These are phyloP conservation scores for Hypoxylon trugodes DNA, from an alignment of 495 filamentous ascomycete species.

Conservation along the genomic window DNA sequence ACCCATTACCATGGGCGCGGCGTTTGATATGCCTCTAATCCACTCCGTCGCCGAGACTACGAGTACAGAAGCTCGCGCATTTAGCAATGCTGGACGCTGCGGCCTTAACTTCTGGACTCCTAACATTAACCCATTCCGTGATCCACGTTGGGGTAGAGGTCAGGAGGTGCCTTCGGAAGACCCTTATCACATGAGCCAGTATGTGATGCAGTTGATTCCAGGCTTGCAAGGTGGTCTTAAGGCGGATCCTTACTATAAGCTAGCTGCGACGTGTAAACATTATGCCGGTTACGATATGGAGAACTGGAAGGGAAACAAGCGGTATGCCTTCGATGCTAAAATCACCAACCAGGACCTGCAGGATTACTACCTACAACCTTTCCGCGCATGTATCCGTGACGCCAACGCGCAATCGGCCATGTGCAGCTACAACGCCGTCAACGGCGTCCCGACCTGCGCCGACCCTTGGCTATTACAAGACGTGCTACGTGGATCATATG, in stretches of 20 bases:
- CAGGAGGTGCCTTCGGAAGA: conserved; percentile 72
- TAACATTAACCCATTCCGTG: conserved; percentile 70
- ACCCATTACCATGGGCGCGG: conserved; percentile 67
- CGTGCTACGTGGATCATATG: conserved; percentile 63
- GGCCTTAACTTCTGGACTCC: conserved; percentile 69
- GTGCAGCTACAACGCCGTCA: conserved; percentile 70
- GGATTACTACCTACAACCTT: conserved; percentile 64
- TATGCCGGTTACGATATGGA: conserved; percentile 72
- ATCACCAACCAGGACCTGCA: conserved; percentile 64
- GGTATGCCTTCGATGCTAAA: conserved; percentile 64
- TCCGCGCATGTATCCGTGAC: conserved; percentile 61
- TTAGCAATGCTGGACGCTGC: conserved; percentile 64
- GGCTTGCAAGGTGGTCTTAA: conserved; percentile 65
- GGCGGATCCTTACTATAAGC: conserved; percentile 49
- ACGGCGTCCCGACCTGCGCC: conserved; percentile 65
- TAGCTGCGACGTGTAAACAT: conserved; percentile 70
- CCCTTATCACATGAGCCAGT: conserved; percentile 61
- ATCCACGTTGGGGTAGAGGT: conserved; percentile 69
- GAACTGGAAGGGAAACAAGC: conserved; percentile 60
- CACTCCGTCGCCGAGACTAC: conserved; percentile 63
- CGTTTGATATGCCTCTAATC: conserved; percentile 69
- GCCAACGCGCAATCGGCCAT: conserved; percentile 65
- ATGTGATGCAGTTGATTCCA: conserved; percentile 65
- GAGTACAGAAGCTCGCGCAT: conserved; percentile 68
- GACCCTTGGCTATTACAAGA: conserved; percentile 66